Percentiles rank a stretch among this genome's conserved stretches.
Evolutionary conservation across 352 stramenopile genomes (phyloP).

Genomic region (Pythium grandisporangium): DNA sequence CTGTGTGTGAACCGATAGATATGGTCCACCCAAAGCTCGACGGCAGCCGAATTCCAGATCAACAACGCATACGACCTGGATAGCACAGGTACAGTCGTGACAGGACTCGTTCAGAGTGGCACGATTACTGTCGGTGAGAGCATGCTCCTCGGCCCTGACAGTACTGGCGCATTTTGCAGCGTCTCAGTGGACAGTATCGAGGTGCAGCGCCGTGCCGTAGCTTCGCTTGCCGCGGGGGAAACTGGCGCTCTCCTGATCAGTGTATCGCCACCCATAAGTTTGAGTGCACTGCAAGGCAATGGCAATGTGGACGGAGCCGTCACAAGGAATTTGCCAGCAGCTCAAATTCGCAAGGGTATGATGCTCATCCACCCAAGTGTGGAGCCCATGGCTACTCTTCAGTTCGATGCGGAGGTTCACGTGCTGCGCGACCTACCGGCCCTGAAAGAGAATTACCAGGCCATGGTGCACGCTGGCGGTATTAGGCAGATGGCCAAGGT

Average conservation of each 20-base stretch:
- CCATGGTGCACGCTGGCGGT: slow-evolving; percentile 72
- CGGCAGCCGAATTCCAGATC: slow-evolving; percentile 63
- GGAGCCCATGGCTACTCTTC: slow-evolving; percentile 40
- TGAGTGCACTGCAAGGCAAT: too few species aligned
- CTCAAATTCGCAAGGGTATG: slow-evolving; percentile 48
- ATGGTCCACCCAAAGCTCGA: slow-evolving; percentile 41
- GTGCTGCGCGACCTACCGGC: slow-evolving; percentile 41
- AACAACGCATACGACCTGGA: slow-evolving; percentile 73
- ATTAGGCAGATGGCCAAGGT: slow-evolving; percentile 79
- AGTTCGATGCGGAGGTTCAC: slow-evolving; percentile 75
- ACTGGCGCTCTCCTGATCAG: slow-evolving; percentile 54
- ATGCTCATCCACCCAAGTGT: slow-evolving; percentile 70
- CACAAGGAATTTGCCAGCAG: slow-evolving; percentile 7
- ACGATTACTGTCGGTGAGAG: slow-evolving; percentile 50
- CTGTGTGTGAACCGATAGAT: slow-evolving; percentile 4
- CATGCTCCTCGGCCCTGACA: slow-evolving; percentile 59
- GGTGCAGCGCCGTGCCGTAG: slow-evolving; percentile 59
- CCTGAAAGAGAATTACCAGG: slow-evolving; percentile 69
- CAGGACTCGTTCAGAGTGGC: slow-evolving; percentile 55
- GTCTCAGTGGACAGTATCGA: slow-evolving; percentile 70
- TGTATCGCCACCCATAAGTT: not conserved
- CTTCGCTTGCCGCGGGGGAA: slow-evolving; percentile 51
- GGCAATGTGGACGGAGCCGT: too few species aligned
- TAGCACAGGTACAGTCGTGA: slow-evolving; percentile 58
- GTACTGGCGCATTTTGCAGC: slow-evolving; percentile 47